These are phyloP conservation scores for Linderina pennispora DNA, from an alignment of 192 early-diverging fungal genomes.

Conservation along the genomic window DNA sequence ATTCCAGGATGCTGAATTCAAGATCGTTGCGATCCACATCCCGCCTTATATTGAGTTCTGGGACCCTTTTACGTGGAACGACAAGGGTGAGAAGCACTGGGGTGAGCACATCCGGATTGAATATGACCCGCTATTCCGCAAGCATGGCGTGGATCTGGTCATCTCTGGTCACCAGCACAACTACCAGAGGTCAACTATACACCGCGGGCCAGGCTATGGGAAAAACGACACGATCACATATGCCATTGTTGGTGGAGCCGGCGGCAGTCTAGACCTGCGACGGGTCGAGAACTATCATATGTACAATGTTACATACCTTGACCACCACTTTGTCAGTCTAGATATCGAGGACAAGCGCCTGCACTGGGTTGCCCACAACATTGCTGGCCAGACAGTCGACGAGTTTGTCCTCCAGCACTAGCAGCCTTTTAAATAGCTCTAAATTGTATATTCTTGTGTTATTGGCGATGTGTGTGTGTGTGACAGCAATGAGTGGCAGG, in stretches of 20 bases:
- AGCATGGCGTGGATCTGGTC: slow-evolving; percentile 62
- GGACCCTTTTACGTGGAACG: slow-evolving; percentile 62
- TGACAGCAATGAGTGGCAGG: too few relatives aligned
- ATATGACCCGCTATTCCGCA: slow-evolving; percentile 60
- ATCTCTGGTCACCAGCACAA: slow-evolving; percentile 78
- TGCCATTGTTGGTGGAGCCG: slow-evolving; percentile 68
- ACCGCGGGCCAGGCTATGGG: slow-evolving; percentile 5
- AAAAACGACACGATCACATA: slow-evolving; percentile 52
- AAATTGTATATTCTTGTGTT: not conserved
- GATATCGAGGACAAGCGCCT: slow-evolving; percentile 19
- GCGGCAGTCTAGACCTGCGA: slow-evolving; percentile 56
- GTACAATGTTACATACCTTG: slow-evolving; percentile 49
- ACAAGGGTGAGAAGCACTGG: slow-evolving; percentile 64
- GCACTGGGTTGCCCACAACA: slow-evolving; percentile 19
- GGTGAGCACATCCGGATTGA: slow-evolving; percentile 59
- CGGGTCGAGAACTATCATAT: slow-evolving; percentile 58
- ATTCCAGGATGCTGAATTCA: slow-evolving; percentile 51
- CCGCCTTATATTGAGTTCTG: slow-evolving; percentile 74
- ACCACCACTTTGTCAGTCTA: slow-evolving; percentile 50
- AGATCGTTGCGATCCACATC: slow-evolving; percentile 64
- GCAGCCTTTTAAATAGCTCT: not conserved
- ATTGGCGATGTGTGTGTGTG: not conserved
- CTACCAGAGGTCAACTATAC: slow-evolving; percentile 54
- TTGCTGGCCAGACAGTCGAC: slow-evolving; percentile 18
- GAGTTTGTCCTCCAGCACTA: slow-evolving; percentile 17